A percentile compares a stretch with the other conserved stretches of the same genome.
Evolutionary conservation across 768 basidiomycete species (phyloP).

Genomic region (Lepiota brunneoincarnata): DNA sequence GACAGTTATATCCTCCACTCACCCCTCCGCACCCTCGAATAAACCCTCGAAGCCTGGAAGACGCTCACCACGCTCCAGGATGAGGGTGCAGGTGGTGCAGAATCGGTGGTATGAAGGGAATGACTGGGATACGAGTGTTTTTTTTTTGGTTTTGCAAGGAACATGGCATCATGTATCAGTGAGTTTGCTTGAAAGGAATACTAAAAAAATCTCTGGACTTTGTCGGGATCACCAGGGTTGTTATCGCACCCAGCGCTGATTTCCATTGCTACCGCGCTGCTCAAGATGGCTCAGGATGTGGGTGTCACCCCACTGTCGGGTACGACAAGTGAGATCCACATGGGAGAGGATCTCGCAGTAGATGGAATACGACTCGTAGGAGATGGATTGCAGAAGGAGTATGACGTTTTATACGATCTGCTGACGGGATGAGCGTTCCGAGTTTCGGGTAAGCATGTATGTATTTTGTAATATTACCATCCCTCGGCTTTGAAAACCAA

Average conservation of each 20-base stretch:
- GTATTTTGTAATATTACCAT: too few relatives aligned
- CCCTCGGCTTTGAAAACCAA: too few relatives aligned
- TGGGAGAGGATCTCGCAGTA: slow-evolving; percentile 30
- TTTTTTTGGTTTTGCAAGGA: slow-evolving; percentile 62
- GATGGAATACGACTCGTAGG: slow-evolving; percentile 6
- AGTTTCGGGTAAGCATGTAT: too few relatives aligned
- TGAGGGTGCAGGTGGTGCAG: slow-evolving; percentile 72
- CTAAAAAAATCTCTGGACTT: slow-evolving; percentile 88
- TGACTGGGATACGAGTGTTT: slow-evolving; percentile 66
- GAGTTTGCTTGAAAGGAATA: slow-evolving; percentile 1
- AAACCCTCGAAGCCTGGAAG: slow-evolving; percentile 70
- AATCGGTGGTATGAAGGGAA: slow-evolving; percentile 86
- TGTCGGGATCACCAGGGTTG: slow-evolving; percentile 71
- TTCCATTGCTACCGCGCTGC: slow-evolving; percentile 48
- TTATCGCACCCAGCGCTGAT: slow-evolving; percentile 46
- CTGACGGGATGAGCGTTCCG: neutral
- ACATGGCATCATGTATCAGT: slow-evolving; percentile 75
- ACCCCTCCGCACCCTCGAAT: slow-evolving; percentile 53
- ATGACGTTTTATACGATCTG: neutral
- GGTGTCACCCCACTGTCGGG: slow-evolving; percentile 76
- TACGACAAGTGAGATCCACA: slow-evolving; percentile 64
- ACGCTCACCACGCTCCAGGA: slow-evolving; percentile 60
- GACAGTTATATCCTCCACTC: slow-evolving; percentile 82
- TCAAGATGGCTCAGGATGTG: slow-evolving; percentile 62
- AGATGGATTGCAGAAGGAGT: slow-evolving; percentile 7